phyloP scores from a whole-genome alignment of 805 yeast species.

The Kodamaea jinghongensis region DNA sequence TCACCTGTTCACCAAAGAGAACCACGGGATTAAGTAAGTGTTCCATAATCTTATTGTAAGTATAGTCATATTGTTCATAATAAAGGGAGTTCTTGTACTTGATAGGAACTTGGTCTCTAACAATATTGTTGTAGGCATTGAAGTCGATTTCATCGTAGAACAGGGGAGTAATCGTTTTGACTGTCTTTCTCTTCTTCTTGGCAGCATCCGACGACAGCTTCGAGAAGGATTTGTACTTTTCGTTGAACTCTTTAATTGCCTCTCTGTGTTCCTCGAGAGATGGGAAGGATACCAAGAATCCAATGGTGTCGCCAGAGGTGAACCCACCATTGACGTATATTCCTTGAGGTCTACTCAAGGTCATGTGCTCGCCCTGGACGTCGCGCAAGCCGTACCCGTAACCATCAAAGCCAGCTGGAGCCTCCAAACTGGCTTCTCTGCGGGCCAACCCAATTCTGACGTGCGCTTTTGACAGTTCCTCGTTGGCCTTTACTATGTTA shows the following conservation, averaged over 20 bases:
- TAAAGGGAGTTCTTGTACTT: slow-evolving; percentile 72
- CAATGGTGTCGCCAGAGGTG: slow-evolving; percentile 76
- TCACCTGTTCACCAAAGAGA: slow-evolving; percentile 60
- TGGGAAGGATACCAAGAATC: slow-evolving; percentile 74
- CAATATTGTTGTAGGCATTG: slow-evolving; percentile 39
- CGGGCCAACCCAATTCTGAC: slow-evolving; percentile 83
- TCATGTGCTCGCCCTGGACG: slow-evolving; percentile 68
- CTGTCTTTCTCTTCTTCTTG: slow-evolving; percentile 15
- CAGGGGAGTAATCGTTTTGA: background rate
- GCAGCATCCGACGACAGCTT: slow-evolving; percentile 6
- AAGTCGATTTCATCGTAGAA: slow-evolving; percentile 9
- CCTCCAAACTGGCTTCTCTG: slow-evolving; percentile 85
- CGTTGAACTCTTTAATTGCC: slow-evolving; percentile 28
- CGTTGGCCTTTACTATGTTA: slow-evolving; percentile 47
- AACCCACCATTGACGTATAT: slow-evolving; percentile 44
- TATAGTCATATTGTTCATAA: slow-evolving; percentile 84
- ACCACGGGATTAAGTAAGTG: slow-evolving; percentile 71
- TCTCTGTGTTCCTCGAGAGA: slow-evolving; percentile 39
- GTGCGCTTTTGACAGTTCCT: slow-evolving; percentile 39
- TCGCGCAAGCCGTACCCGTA: slow-evolving; percentile 92
- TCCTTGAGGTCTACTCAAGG: slow-evolving; percentile 65
- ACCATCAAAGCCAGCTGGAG: slow-evolving; percentile 94
- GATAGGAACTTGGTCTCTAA: slow-evolving; percentile 85
- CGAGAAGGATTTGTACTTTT: background rate
- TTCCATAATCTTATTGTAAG: slow-evolving; percentile 65